Evolutionary conservation across 2,329 filamentous ascomycete species (phyloP), one percentile per base, ranked within the genome.

Genomic region (Sporothrix luriei): DNA sequence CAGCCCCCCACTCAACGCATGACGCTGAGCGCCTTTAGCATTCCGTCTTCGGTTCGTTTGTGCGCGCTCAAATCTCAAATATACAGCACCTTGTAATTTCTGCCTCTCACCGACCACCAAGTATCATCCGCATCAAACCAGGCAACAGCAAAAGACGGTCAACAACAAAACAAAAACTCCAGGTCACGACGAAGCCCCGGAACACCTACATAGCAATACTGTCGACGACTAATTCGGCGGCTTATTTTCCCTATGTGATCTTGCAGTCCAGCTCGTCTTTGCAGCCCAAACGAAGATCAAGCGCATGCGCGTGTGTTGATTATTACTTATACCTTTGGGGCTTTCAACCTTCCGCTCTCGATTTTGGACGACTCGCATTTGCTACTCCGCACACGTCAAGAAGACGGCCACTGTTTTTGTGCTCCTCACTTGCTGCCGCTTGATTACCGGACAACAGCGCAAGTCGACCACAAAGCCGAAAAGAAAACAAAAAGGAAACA

Each of bases 1-100:
- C 73, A 73, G 73, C 74, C 51, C 51, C 74, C 73, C 74, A 74
- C 69, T 72, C 72, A 66, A 57, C 52, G 33, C 48, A 61, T 71
- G 67, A 62, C 71, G 66, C 72, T 73, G 70, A 72, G 70, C 72
- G 70, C 71, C 73, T 74, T 69, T 48, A 40, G 38, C 33, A 51
- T 24, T 66, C 55, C 62, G 66, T 57, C 14, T 68, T 66, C 67
- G 71, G 71, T 52, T 73, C 9, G 16, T 16, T 33, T 33, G 33
- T 5, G 43, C 24, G n/a, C 46, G 29, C 26, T 21, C 43, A 26
- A 6, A 33, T 33, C 33, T 33, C 38, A 43, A 43, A 26, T 10
- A 61, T 43, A 61, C 33, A 48, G 16, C 40, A 33, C 21, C 29
- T 59, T 7, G 48, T 49, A 49, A 26, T 48, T 64, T 49, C 59